These are phyloP conservation scores for Rhynchosporium secalis DNA, from an alignment of 2,329 filamentous ascomycete genomes.

Conservation along the genomic window DNA sequence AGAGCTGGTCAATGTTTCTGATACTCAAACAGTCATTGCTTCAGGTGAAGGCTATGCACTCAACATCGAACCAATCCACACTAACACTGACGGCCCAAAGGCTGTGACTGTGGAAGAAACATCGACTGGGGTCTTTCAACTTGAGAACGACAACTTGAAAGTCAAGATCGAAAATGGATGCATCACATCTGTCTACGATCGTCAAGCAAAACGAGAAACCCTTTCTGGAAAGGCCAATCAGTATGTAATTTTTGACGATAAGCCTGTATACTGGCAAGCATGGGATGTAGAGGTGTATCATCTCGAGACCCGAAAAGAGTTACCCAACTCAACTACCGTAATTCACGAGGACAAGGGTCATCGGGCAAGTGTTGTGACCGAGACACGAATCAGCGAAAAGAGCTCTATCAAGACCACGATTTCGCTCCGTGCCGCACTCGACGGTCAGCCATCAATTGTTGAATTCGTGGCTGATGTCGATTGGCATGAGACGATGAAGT, in stretches of 20 bases:
- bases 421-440: slow-evolving; percentile 69
- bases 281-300: slow-evolving; percentile 99
- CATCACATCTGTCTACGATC: slow-evolving; percentile 84
- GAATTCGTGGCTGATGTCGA: slow-evolving; percentile 88
- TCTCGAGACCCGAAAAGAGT: slow-evolving; percentile 78
- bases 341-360: slow-evolving; percentile 72
- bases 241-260: slow-evolving; percentile 93
- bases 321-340: slow-evolving; percentile 65
- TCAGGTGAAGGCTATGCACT: slow-evolving; percentile 57
- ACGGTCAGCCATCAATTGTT: slow-evolving; percentile 66
- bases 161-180: slow-evolving; percentile 72
- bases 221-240: slow-evolving; percentile 84
- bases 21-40: slow-evolving; percentile 53
- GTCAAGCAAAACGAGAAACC: slow-evolving; percentile 70
- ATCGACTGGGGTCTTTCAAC: slow-evolving; percentile 65
- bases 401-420: slow-evolving; percentile 87
- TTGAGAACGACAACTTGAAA: slow-evolving; percentile 77
- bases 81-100: slow-evolving; percentile 44
- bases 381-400: slow-evolving; percentile 82
- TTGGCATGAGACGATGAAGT: slow-evolving; percentile 96
- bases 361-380: slow-evolving; percentile 77
- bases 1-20: slow-evolving; percentile 67
- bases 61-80: slow-evolving; percentile 51
- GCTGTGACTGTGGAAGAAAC: slow-evolving; percentile 53
- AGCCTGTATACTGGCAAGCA: slow-evolving; percentile 94